Conservation (phyloP, 495 filamentous ascomycete genomes). For the Neurospora sp. region DNA sequence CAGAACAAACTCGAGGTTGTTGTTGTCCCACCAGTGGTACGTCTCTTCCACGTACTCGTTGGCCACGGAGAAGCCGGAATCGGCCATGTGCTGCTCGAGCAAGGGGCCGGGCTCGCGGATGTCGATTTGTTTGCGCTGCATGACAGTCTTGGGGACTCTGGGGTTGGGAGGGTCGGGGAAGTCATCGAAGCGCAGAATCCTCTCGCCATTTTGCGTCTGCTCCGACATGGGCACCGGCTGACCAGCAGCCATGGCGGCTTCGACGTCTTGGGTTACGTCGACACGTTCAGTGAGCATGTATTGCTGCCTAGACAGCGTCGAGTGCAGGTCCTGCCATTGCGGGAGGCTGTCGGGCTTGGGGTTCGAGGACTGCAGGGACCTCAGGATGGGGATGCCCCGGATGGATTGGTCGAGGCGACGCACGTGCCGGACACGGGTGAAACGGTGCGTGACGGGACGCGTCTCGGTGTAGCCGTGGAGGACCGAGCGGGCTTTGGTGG, state of each 20-base stretch:
- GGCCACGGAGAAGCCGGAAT: slow-evolving; percentile 1
- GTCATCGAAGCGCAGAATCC: slow-evolving; percentile 31
- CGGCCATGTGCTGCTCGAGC: slow-evolving; percentile 17
- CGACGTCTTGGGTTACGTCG: slow-evolving; percentile 25
- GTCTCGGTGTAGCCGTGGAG: slow-evolving; percentile 32
- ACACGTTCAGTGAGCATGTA: slow-evolving; percentile 31
- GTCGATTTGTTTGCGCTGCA: slow-evolving; percentile 28
- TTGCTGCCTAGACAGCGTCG: slow-evolving; percentile 27
- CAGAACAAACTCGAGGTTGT: slow-evolving; percentile 32
- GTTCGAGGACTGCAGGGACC: slow-evolving; percentile 23
- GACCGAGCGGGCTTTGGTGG: slow-evolving; percentile 26
- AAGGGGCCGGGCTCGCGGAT: slow-evolving; percentile 10
- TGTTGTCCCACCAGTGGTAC: slow-evolving; percentile 31
- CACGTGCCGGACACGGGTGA: slow-evolving; percentile 27
- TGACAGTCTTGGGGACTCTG: slow-evolving; percentile 17
- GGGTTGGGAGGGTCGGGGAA: slow-evolving; percentile 30
- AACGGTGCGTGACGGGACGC: slow-evolving; percentile 19
- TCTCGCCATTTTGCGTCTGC: slow-evolving; percentile 8
- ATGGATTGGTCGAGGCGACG: slow-evolving; percentile 15
- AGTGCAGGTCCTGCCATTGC: slow-evolving; percentile 32
- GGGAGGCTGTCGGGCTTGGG: slow-evolving; percentile 3
- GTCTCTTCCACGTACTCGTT: slow-evolving; percentile 36
- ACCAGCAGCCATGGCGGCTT: slow-evolving; percentile 9
- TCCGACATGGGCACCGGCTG: neutral
- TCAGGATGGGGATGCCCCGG: slow-evolving; percentile 16